phyloP scores from a whole-genome alignment of 2,329 filamentous ascomycete species.

The Orbilia blumenaviensis region DNA sequence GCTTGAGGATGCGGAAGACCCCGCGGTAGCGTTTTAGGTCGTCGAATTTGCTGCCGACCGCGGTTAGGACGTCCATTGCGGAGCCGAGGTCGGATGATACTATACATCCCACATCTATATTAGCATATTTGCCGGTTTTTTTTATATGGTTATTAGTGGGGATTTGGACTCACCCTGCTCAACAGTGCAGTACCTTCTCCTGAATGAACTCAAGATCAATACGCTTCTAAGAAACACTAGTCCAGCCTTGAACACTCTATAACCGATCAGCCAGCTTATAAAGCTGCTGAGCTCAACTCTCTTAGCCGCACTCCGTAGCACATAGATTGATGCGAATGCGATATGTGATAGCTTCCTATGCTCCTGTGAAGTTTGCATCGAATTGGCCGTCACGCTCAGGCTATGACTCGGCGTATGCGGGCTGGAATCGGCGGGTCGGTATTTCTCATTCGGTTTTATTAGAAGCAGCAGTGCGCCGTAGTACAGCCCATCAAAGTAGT shows the following conservation, averaged over 20 bases:
- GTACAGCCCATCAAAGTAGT: constrained; percentile 52
- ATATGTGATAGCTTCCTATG: constrained; percentile 49
- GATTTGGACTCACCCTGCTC: constrained; percentile 34
- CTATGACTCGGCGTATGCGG: neutral
- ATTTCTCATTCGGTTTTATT: constrained; percentile 44
- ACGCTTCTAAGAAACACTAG: constrained; percentile 48
- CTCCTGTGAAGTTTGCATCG: constrained; percentile 34
- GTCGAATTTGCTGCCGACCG: constrained; percentile 50
- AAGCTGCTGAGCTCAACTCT: constrained; percentile 47
- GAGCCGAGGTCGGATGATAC: constrained; percentile 49
- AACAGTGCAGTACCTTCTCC: constrained; percentile 52
- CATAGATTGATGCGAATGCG: constrained; percentile 51
- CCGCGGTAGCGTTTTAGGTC: constrained; percentile 51
- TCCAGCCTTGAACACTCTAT: constrained; percentile 52
- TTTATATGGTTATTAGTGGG: neutral
- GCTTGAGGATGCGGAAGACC: constrained; percentile 46
- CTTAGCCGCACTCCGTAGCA: constrained; percentile 47
- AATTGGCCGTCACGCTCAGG: neutral
- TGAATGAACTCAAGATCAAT: constrained; percentile 39
- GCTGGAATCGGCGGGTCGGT: constrained; percentile 19
- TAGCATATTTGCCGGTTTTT: neutral
- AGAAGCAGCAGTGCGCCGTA: constrained; percentile 45
- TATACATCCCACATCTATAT: constrained; percentile 8
- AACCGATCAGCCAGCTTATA: constrained; percentile 49
- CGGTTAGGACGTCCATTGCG: constrained; percentile 49